Conservation (phyloP, 1,284 basidiomycete species). For the Pascua guehoae region DNA sequence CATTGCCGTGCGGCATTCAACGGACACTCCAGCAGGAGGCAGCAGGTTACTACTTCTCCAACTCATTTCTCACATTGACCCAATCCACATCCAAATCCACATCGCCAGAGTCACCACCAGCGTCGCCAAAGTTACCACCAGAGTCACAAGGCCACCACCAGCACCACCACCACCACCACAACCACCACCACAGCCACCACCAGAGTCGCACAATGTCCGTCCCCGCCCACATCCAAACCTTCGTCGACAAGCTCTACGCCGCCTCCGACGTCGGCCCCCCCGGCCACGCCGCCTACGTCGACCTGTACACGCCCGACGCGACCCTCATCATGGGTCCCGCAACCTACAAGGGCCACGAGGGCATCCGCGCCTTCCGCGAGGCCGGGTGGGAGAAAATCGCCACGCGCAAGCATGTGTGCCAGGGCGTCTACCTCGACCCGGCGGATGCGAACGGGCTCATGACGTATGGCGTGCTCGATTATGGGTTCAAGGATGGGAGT, state of each 20-base stretch:
- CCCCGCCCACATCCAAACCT: conserved; percentile 18
- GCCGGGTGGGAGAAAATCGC: conserved; percentile 28
- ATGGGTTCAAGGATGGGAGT: conserved; percentile 29
- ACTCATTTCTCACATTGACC: too few species aligned
- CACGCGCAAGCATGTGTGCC: conserved; percentile 23
- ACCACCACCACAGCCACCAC: too few species aligned
- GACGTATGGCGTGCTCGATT: conserved; percentile 27
- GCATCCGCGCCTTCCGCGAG: conserved; percentile 21
- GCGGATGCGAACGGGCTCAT: conserved; percentile 18
- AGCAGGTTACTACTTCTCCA: too few species aligned
- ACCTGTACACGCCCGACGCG: conserved; percentile 20
- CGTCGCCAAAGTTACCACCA: too few species aligned
- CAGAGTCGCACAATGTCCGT: conserved; percentile 18
- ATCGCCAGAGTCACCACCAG: too few species aligned
- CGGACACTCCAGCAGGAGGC: too few species aligned
- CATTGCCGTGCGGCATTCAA: too few species aligned
- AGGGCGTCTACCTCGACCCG: conserved; percentile 19
- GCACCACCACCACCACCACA: too few species aligned
- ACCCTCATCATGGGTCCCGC: conserved; percentile 29
- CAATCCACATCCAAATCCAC: too few species aligned
- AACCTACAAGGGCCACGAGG: conserved; percentile 21
- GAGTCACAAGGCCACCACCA: too few species aligned
- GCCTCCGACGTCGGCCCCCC: conserved; percentile 22
- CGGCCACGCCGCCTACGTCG: conserved; percentile 25
- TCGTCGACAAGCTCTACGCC: conserved; percentile 26